Evolutionary conservation across 257 asterid genomes (phyloP).

Genomic region (Sherardia arvensis): DNA sequence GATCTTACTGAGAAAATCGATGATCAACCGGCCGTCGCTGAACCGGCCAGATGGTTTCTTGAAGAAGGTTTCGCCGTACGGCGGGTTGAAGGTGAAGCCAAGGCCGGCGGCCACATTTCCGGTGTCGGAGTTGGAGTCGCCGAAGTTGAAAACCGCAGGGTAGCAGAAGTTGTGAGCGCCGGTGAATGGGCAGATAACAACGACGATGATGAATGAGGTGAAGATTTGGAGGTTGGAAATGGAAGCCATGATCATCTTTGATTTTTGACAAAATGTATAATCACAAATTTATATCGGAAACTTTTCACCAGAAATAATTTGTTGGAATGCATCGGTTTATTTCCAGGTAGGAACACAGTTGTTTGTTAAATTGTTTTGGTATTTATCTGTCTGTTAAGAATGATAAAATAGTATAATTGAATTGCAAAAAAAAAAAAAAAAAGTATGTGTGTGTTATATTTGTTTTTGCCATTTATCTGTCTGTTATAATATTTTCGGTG

Average conservation of each 20-base stretch:
- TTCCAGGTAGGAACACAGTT: no score
- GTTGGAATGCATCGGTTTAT: no score
- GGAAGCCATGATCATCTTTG: no score
- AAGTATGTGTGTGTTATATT: no score
- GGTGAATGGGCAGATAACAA: constrained; percentile 20
- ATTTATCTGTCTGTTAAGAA: background rate
- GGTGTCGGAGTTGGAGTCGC: constrained; percentile 94
- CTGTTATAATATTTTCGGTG: no score
- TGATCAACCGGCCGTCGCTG: constrained; percentile 74
- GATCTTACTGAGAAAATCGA: constrained; percentile 60
- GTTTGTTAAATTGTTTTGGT: background rate
- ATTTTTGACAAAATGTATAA: no score
- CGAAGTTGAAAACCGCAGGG: constrained; percentile 92
- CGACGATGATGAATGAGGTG: constrained; percentile 17
- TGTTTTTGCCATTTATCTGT: no score
- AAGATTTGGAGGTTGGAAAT: constrained; percentile 20
- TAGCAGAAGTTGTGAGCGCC: constrained; percentile 46
- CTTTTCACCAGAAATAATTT: no score
- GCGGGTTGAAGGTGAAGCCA: constrained; percentile 53
- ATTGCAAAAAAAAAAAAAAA: no score
- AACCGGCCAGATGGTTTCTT: constrained; percentile 82
- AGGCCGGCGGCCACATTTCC: constrained; percentile 64
- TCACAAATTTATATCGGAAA: no score
- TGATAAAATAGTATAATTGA: no score
- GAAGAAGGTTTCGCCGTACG: constrained; percentile 76